Conservation (phyloP, 768 basidiomycete genomes). For the Lactarius sanguifluus region DNA sequence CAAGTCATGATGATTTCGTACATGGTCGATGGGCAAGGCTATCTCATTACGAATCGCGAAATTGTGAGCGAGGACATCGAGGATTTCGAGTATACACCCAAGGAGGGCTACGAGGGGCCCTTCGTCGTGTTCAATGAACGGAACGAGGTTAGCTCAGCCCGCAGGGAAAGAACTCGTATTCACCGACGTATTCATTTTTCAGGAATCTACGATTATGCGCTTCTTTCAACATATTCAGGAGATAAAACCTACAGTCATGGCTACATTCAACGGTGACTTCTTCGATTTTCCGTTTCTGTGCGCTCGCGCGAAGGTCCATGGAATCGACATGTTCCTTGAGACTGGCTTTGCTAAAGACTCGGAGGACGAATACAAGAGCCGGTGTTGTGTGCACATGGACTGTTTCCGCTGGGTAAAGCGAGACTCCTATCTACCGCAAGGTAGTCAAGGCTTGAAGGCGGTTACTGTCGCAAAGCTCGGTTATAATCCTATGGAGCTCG, state of each 20-base stretch:
- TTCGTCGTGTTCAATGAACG: slow-evolving; percentile 94
- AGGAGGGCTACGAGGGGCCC: slow-evolving; percentile 95
- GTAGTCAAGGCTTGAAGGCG: slow-evolving; percentile 96
- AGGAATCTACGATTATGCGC: slow-evolving; percentile 78
- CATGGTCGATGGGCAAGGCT: slow-evolving; percentile 98
- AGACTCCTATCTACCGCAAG: slow-evolving; percentile 97
- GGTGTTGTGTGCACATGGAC: slow-evolving; percentile 96
- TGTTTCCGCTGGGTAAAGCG: slow-evolving; percentile 99
- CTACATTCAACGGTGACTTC: slow-evolving; percentile 98
- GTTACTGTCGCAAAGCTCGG: slow-evolving; percentile 96
- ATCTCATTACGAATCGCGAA: slow-evolving; percentile 95
- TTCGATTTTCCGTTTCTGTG: slow-evolving; percentile 99
- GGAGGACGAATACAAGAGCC: slow-evolving; percentile 94
- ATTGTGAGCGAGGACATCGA: slow-evolving; percentile 98
- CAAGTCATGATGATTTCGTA: slow-evolving; percentile 99
- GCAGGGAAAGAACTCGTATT: neutral
- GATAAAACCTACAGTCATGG: slow-evolving; percentile 93
- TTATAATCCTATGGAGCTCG: slow-evolving; percentile 94
- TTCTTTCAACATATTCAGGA: slow-evolving; percentile 96
- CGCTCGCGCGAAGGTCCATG: slow-evolving; percentile 79
- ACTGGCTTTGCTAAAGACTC: slow-evolving; percentile 89
- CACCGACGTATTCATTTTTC: slow-evolving; percentile 1
- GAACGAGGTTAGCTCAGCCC: slow-evolving; percentile 65
- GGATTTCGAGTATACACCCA: slow-evolving; percentile 98
- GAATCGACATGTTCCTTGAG: slow-evolving; percentile 95